Evolutionary conservation across 2,329 filamentous ascomycete genomes (phyloP).

Genomic region (Tolypocladium pustulatum): DNA sequence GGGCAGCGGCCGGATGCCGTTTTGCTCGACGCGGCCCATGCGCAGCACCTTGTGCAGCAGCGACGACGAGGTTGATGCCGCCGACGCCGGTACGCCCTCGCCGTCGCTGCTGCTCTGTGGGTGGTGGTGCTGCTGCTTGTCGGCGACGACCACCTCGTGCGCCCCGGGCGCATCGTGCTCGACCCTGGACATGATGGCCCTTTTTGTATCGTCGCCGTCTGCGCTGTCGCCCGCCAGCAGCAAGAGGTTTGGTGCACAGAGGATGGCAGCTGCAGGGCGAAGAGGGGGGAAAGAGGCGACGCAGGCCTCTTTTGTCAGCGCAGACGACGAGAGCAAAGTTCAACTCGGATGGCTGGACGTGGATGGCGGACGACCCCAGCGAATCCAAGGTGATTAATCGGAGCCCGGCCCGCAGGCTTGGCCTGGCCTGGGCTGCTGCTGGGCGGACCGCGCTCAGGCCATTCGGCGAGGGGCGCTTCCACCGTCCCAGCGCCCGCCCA

Average conservation of each 20-base stretch:
- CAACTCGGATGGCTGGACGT: background rate
- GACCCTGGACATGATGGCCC: background rate
- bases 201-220: background rate
- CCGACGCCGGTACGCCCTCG: background rate
- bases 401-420: background rate
- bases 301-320: background rate
- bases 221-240: background rate
- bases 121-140: background rate
- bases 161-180: background rate
- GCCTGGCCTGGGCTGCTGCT: background rate
- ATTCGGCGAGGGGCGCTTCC: background rate
- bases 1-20: slow-evolving; percentile 32
- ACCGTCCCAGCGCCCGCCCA: background rate
- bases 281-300: too few relatives aligned
- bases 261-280: too few relatives aligned
- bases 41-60: slow-evolving; percentile 21
- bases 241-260: too few relatives aligned
- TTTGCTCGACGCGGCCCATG: slow-evolving; percentile 29
- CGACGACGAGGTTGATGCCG: slow-evolving; percentile 5
- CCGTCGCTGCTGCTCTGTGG: background rate
- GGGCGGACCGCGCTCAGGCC: too few relatives aligned
- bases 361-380: background rate
- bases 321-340: background rate
- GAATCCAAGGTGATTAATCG: background rate
- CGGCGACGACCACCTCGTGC: background rate